Base-by-base conservation (phyloP, 2,329 filamentous ascomycete species). In the Dryadomyces sulphureus region DNA sequence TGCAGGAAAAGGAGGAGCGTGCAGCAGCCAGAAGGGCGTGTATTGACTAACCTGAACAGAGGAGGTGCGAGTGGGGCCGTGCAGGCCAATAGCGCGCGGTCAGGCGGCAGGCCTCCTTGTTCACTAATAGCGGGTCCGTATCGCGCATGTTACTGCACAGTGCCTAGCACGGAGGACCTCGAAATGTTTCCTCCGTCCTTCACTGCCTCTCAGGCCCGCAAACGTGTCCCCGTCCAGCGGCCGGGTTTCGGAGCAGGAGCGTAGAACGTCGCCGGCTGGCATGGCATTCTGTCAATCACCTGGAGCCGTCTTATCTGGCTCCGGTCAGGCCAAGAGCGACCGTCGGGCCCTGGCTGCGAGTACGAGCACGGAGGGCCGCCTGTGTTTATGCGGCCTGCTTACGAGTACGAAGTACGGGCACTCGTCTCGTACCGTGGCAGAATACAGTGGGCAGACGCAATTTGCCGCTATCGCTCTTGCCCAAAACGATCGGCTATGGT, bases 1-100 rank as follows among this genome's bases (percentile, higher is more conserved):
- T 51, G 49, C 49, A 51, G 47, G 49, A 45, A 36, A 45, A 47
- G 49, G 47, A 51, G 49, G 47, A 45, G 47, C 49, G 49, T 22
- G 43, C 36, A 41, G n/a, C n/a, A n/a, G n/a, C n/a, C n/a, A 43
- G 32, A 17, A 9, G 25, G 36, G 25, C 9, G 27, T 32, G 27
- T n/a, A n/a, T n/a, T n/a, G n/a, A n/a, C n/a, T n/a, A n/a, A n/a
- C n/a, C 27, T 30, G 7, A 14, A 30, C 7, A 30, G 27, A 30
- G 27, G 8, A 44, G 25, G 43, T 41, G 21, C 41, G 43, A 34
- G 46, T 48, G 49, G 49, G 17, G 24, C 40, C 12, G 36, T 16
- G 17, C 36, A 19, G 45, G 41, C 49, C 49, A 50, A 50, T 50
- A 9, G 27, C 21, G 36, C 46, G 27, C 17, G 24, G 30, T 27